These are phyloP conservation scores for Moesziomyces parantarcticus DNA, from an alignment of 1,284 basidiomycete species.

Conservation along the genomic window DNA sequence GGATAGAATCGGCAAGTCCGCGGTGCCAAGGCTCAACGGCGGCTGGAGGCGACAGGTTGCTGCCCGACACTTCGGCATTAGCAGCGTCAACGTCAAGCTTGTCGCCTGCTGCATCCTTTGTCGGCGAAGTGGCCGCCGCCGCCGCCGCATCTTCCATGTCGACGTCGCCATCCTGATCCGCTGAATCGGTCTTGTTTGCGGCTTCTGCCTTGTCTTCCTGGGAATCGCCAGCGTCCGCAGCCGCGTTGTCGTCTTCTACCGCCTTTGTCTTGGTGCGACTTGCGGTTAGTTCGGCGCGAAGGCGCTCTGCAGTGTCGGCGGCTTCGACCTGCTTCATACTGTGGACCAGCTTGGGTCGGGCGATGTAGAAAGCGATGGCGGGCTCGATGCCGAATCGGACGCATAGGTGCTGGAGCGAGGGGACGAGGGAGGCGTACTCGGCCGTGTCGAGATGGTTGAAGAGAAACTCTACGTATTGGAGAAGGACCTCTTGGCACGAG, in stretches of 20 bases:
- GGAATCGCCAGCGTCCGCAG: neutral
- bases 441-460: constrained; percentile 52
- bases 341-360: constrained; percentile 55
- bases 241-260: constrained; percentile 10
- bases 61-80: neutral
- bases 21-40: constrained; percentile 49
- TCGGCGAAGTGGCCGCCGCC: too few species aligned
- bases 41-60: neutral
- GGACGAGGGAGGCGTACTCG: constrained; percentile 56
- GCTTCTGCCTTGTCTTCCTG: neutral
- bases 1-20: constrained; percentile 54
- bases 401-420: constrained; percentile 46
- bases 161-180: constrained; percentile 23
- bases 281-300: constrained; percentile 51
- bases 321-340: constrained; percentile 50
- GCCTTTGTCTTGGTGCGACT: constrained; percentile 37
- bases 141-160: constrained; percentile 34
- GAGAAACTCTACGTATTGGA: constrained; percentile 66
- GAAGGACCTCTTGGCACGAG: constrained; percentile 60
- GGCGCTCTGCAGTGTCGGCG: constrained; percentile 41
- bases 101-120: constrained; percentile 3
- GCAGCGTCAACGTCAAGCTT: neutral
- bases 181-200: neutral
- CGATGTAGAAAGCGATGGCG: constrained; percentile 63
- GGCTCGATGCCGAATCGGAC: constrained; percentile 62